Evolutionary conservation across 2,329 filamentous ascomycete species (phyloP).

Genomic region (Claviceps africana): DNA sequence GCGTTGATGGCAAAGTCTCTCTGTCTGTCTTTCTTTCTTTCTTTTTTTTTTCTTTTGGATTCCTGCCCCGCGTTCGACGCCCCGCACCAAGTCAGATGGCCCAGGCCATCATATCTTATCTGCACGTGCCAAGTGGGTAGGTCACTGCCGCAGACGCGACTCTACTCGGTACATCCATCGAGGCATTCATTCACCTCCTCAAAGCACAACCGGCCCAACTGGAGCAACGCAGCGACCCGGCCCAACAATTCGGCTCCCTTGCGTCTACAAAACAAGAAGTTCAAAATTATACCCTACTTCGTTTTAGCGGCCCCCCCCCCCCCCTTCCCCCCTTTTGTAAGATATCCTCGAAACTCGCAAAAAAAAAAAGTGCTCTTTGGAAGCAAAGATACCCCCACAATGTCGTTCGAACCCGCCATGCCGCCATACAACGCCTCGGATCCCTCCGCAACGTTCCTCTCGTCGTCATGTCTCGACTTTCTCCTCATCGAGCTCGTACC

Average conservation of each 20-base stretch:
- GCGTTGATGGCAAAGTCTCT: too few species aligned
- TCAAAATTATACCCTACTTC: too few species aligned
- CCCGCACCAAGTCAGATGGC: not conserved
- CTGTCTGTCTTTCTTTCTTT: not conserved
- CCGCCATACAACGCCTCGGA: slow-evolving; percentile 60
- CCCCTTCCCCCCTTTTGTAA: too few species aligned
- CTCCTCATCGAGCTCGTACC: slow-evolving; percentile 94
- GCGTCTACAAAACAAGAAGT: too few species aligned
- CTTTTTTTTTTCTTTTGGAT: not conserved
- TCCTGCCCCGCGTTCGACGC: not conserved
- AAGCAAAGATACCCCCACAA: slow-evolving; percentile 17
- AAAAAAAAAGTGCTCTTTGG: not conserved
- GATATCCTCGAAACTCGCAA: not conserved
- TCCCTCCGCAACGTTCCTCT: slow-evolving; percentile 62
- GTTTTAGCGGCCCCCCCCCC: too few species aligned
- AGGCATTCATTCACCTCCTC: not conserved
- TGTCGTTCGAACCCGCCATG: slow-evolving; percentile 61
- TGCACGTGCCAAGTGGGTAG: not conserved
- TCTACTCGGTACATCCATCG: too few species aligned
- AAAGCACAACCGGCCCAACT: not conserved
- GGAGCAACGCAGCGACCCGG: not conserved
- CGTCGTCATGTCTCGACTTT: slow-evolving; percentile 79
- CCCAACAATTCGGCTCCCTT: too few species aligned
- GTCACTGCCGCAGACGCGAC: not conserved
- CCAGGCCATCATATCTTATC: not conserved